A percentile compares a stretch with the other conserved stretches of the same genome.
These are phyloP conservation scores for Aspergillus wentii DNA, from an alignment of 495 filamentous ascomycete species.

Conservation along the genomic window DNA sequence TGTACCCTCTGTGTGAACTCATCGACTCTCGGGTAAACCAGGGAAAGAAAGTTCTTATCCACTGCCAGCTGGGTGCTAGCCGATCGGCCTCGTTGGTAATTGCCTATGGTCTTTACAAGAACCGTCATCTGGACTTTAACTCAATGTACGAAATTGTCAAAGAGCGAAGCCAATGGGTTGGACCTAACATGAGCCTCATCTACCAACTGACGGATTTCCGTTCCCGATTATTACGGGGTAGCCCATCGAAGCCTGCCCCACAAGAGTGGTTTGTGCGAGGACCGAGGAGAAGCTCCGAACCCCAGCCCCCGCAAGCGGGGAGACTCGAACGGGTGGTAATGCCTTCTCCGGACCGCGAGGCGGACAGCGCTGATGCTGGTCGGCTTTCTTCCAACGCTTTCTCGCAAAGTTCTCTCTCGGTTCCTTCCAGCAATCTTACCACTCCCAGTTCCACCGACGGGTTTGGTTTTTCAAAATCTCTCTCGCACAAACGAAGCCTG, in stretches of 20 bases:
- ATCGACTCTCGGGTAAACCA: slow-evolving; percentile 75
- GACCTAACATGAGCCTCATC: slow-evolving; percentile 96
- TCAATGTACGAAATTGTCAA: slow-evolving; percentile 92
- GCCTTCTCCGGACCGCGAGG: slow-evolving; percentile 1
- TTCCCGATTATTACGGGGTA: slow-evolving; percentile 37
- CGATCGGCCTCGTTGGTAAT: slow-evolving; percentile 96
- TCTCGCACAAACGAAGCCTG: slow-evolving; percentile 34
- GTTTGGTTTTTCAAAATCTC: slow-evolving; percentile 17
- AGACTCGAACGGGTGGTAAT: slow-evolving; percentile 2
- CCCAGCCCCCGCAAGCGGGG: slow-evolving; percentile 23
- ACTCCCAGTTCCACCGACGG: slow-evolving; percentile 27
- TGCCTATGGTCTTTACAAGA: slow-evolving; percentile 91
- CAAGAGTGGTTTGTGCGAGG: slow-evolving; percentile 31
- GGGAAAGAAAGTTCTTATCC: slow-evolving; percentile 84
- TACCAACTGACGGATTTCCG: slow-evolving; percentile 92
- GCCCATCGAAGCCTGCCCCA: slow-evolving; percentile 31
- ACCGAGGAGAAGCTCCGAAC: slow-evolving; percentile 28
- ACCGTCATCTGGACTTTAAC: slow-evolving; percentile 81
- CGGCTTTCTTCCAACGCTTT: slow-evolving; percentile 16
- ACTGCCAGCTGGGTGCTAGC: slow-evolving; percentile 95
- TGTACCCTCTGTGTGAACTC: slow-evolving; percentile 76
- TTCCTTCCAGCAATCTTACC: slow-evolving; percentile 22
- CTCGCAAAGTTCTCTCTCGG: slow-evolving; percentile 22
- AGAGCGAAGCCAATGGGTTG: slow-evolving; percentile 87
- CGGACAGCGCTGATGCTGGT: slow-evolving; percentile 10